Conservation (phyloP, 352 stramenopile genomes). For the Pythium brachiatum region DNA sequence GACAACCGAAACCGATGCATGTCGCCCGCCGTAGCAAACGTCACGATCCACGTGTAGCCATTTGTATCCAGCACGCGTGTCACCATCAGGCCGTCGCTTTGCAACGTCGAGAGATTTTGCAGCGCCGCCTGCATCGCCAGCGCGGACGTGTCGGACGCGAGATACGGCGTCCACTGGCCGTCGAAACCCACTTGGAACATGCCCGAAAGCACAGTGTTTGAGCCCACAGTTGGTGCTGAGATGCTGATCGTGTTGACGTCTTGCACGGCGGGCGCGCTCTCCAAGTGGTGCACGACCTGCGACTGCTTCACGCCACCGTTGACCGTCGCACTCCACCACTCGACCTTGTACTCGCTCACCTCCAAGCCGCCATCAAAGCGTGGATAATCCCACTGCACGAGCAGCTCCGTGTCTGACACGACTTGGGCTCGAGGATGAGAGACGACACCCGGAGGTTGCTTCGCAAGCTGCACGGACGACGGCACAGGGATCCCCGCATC, state of each 20-base stretch:
- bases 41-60: conserved; percentile 79
- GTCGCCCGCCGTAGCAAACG: conserved; percentile 57
- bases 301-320: conserved; percentile 44
- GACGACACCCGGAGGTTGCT: conserved; percentile 48
- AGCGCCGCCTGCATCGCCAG: conserved; percentile 69
- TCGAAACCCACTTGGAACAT: conserved; percentile 91
- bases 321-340: conserved; percentile 53
- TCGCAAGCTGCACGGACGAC: conserved; percentile 44
- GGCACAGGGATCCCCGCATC: conserved; percentile 37
- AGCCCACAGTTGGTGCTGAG: conserved; percentile 49
- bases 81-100: conserved; percentile 54
- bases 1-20: conserved; percentile 55
- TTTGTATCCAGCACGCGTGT: conserved; percentile 56
- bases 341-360: conserved; percentile 78
- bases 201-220: conserved; percentile 47
- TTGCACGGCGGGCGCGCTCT: conserved; percentile 31
- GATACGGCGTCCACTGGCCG: conserved; percentile 78
- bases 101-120: conserved; percentile 50
- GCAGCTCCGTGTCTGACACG: conserved; percentile 54
- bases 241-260: conserved; percentile 74
- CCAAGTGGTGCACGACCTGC: conserved; percentile 46
- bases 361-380: conserved; percentile 58
- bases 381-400: conserved; percentile 79
- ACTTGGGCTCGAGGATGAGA: conserved; percentile 38
- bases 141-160: conserved; percentile 86